These are phyloP conservation scores for Rosa persica DNA, from an alignment of 306 rosid species.

Conservation along the genomic window DNA sequence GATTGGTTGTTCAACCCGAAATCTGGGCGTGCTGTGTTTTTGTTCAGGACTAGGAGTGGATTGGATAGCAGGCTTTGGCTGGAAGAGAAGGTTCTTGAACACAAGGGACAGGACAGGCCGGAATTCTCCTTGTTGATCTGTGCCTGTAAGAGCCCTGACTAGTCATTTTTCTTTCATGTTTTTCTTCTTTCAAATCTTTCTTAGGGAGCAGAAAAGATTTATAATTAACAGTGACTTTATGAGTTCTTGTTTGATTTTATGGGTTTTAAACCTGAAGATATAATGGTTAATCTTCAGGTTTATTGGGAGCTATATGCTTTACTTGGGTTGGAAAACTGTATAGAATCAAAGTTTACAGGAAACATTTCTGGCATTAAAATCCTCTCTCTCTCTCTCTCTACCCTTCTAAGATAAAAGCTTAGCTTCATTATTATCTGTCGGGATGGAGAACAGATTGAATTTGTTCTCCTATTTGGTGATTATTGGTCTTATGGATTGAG, in stretches of 20 bases:
- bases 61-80: slow-evolving; percentile 80
- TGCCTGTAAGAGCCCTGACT: slow-evolving; percentile 64
- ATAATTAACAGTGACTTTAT: slow-evolving; percentile 15
- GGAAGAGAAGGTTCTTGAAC: slow-evolving; percentile 61
- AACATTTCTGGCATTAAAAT: slow-evolving; percentile 9
- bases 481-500: neutral
- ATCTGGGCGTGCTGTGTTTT: slow-evolving; percentile 53
- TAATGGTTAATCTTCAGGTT: slow-evolving; percentile 8
- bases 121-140: slow-evolving; percentile 72
- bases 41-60: slow-evolving; percentile 89
- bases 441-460: neutral
- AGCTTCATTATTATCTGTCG: neutral
- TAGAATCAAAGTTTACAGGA: slow-evolving; percentile 15
- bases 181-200: slow-evolving; percentile 17
- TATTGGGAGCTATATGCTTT: slow-evolving; percentile 4
- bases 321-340: slow-evolving; percentile 18
- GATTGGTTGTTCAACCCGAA: slow-evolving; percentile 71
- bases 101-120: slow-evolving; percentile 37
- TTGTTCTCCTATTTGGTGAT: slow-evolving; percentile 4
- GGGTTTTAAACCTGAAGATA: neutral
- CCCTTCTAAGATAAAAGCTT: neutral
- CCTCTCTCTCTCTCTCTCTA: neutral
- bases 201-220: slow-evolving; percentile 22
- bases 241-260: neutral
- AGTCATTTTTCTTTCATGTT: slow-evolving; percentile 7